Conservation (phyloP, 495 filamentous ascomycete genomes). For the Annulohypoxylon moriforme region DNA sequence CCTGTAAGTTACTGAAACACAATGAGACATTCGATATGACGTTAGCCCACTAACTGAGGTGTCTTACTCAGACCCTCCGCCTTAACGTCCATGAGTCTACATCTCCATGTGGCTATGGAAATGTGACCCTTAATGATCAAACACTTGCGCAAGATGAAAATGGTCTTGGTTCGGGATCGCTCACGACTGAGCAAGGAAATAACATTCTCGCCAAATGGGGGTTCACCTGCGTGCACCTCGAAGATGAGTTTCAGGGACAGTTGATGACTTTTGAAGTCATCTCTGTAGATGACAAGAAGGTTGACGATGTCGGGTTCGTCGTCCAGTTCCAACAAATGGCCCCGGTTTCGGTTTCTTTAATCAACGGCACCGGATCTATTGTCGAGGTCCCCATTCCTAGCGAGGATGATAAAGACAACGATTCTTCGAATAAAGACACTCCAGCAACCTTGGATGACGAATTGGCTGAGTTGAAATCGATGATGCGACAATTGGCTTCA, state of each 20-base stretch:
- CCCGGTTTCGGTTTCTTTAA: constrained; percentile 53
- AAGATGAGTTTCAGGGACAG: constrained; percentile 56
- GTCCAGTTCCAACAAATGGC: constrained; percentile 59
- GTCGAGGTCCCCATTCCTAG: constrained; percentile 11
- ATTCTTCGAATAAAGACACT: constrained; percentile 8
- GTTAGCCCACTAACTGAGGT: not conserved
- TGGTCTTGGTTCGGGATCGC: constrained; percentile 46
- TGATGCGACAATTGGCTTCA: constrained; percentile 46
- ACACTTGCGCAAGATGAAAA: constrained; percentile 48
- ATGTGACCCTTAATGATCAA: constrained; percentile 51
- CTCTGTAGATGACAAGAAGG: constrained; percentile 49
- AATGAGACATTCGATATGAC: not conserved
- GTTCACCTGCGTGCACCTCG: constrained; percentile 57
- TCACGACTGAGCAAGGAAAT: constrained; percentile 44
- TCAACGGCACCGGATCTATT: constrained; percentile 46
- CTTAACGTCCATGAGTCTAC: constrained; percentile 50
- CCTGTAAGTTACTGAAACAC: constrained; percentile 36
- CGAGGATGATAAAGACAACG: constrained; percentile 16
- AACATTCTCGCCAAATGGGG: constrained; percentile 57
- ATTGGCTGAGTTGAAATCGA: constrained; percentile 49
- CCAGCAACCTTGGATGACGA: constrained; percentile 44
- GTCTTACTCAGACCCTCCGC: constrained; percentile 43
- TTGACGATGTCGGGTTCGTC: constrained; percentile 56
- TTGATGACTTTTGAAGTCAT: constrained; percentile 60
- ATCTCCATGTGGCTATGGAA: constrained; percentile 52